A percentile compares a stretch with the other conserved stretches of the same genome.
Conservation (phyloP, 2,329 filamentous ascomycete genomes). For the Hypoxylon sp. region DNA sequence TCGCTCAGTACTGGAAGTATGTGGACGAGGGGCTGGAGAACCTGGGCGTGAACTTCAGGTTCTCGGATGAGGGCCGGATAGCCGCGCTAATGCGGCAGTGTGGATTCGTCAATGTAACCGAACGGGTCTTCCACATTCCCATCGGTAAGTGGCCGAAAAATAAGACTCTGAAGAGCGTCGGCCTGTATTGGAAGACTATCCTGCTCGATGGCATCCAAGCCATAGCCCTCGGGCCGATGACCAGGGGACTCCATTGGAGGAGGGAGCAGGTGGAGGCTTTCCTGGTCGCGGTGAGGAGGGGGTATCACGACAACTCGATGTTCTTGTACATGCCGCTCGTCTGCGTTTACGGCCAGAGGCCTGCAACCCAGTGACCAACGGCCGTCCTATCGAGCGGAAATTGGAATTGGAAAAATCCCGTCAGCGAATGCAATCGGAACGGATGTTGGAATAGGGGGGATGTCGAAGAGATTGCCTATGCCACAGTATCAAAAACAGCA, state of each 20-base stretch:
- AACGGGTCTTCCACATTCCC: constrained; percentile 64
- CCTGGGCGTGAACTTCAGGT: constrained; percentile 62
- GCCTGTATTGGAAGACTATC: constrained; percentile 64
- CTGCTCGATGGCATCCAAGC: constrained; percentile 64
- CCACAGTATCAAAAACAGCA: constrained; percentile 22
- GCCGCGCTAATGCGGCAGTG: constrained; percentile 61
- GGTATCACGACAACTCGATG: constrained; percentile 60
- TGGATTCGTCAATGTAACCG: constrained; percentile 65
- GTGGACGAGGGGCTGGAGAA: constrained; percentile 59
- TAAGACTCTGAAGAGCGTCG: constrained; percentile 63
- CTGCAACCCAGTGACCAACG: constrained; percentile 43
- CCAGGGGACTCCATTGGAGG: constrained; percentile 62
- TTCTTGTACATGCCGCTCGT: constrained; percentile 68
- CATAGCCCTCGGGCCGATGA: constrained; percentile 65
- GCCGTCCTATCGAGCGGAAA: constrained; percentile 5
- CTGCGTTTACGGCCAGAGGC: constrained; percentile 67
- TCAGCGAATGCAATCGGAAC: constrained; percentile 16
- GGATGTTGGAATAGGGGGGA: neutral
- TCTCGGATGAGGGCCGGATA: constrained; percentile 57
- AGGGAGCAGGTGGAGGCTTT: constrained; percentile 63
- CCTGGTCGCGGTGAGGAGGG: constrained; percentile 61
- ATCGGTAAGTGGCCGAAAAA: constrained; percentile 68
- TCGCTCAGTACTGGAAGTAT: constrained; percentile 61
- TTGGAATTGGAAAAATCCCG: neutral
- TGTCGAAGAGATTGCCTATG: constrained; percentile 10